These are phyloP conservation scores for Panaeolus papilionaceus DNA, from an alignment of 768 basidiomycete species.

Conservation along the genomic window DNA sequence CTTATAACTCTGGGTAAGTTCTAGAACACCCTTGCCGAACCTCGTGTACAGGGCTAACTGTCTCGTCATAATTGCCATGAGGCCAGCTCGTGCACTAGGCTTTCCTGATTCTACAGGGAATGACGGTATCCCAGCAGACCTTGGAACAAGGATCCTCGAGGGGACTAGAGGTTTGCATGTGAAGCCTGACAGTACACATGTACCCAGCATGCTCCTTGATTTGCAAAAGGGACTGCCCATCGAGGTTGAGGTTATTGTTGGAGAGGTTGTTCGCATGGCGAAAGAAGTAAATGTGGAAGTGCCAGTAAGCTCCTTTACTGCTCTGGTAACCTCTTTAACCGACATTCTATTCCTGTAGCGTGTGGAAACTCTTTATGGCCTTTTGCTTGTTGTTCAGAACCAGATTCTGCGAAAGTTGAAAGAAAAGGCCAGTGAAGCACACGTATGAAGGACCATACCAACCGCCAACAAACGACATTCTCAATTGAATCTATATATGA, in stretches of 20 bases:
- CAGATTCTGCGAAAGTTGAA: conserved; percentile 54
- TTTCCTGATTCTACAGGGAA: conserved; percentile 44
- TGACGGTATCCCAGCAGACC: conserved; percentile 53
- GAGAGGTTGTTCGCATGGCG: conserved; percentile 64
- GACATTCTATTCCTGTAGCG: conserved; percentile 41
- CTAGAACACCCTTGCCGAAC: background rate
- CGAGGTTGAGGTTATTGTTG: conserved; percentile 72
- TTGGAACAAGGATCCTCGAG: conserved; percentile 45
- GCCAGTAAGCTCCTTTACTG: conserved; percentile 50
- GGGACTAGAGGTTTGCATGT: conserved; percentile 45
- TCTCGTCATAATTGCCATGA: background rate
- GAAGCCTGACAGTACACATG: conserved; percentile 49
- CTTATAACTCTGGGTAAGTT: conserved; percentile 46
- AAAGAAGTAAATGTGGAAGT: conserved; percentile 47
- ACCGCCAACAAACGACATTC: background rate
- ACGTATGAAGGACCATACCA: background rate
- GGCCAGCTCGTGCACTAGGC: conserved; percentile 39
- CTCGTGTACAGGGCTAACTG: conserved; percentile 16
- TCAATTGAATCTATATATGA: no score
- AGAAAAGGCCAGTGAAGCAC: conserved; percentile 7
- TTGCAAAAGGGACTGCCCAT: conserved; percentile 58
- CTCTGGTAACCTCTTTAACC: background rate
- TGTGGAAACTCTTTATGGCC: conserved; percentile 65
- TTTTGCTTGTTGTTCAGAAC: conserved; percentile 66
- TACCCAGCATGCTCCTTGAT: conserved; percentile 71